Evolutionary conservation across 192 early-diverging fungal genomes (phyloP), one percentile per base, ranked within the genome.

Genomic region (Rhizophlyctis rosea): DNA sequence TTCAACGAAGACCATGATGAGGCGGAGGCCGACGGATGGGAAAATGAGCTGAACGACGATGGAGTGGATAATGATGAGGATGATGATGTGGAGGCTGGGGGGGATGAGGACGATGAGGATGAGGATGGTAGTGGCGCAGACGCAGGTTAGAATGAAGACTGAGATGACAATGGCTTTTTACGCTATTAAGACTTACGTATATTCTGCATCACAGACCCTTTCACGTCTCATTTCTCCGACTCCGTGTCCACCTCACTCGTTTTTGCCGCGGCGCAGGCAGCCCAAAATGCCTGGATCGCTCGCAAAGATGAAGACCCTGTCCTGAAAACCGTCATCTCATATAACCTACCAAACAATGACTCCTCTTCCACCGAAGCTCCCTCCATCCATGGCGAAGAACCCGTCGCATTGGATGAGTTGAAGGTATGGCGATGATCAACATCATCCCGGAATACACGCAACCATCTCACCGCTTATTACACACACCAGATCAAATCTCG

Each of bases 211-310:
- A 16, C 29, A 47, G 64, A 72, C 52, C 32, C 61, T 1, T 77
- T 58, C 34, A 73, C 75, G 57, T 23, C 29, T 11, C 77, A 76
- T 57, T 77, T 79, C 57, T 68, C 56, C 0, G 73, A 77, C 59
- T 54, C 62, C 23, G 65, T 70, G 28, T 50, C 72, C 1, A 48
- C 32, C 4, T 16, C 51, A 4, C 68, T 81, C n/a, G 64, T 62
- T 3, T 56, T 61, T 31, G 47, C 44, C 32, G 64, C 74, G 27
- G 50, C 74, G 4, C 34, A 53, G 3, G 65, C 76, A 27, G 72
- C 77, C 48, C 39, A 65, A 21, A 79, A 77, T 54, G 65, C 62
- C 27, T 82, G 80, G 80, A 54, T 50, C 21, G 9, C 60, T 2
- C 21, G 61, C 14, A 48, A 21, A 16, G 54, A 36, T 11, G 59